Percentiles rank a stretch among this genome's conserved stretches.
Evolutionary conservation across 2,329 filamentous ascomycete genomes (phyloP).

Genomic region (Cyphellophora europaea): DNA sequence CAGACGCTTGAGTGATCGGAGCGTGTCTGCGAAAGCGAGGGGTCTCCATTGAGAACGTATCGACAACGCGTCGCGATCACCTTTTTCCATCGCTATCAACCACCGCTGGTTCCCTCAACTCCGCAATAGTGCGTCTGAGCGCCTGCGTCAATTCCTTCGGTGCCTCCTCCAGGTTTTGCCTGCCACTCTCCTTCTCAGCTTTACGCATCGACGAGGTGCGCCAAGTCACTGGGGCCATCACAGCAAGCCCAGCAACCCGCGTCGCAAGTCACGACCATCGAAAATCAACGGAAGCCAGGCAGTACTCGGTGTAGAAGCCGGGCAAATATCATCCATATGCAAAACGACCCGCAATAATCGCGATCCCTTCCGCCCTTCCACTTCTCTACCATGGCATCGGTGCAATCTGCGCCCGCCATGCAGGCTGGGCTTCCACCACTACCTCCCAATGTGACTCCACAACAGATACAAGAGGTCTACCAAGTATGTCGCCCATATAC

Average conservation of each 20-base stretch:
- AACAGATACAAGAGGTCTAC: constrained; percentile 67
- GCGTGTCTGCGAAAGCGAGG: constrained; percentile 10
- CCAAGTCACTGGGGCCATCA: constrained; percentile 5
- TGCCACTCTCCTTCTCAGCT: background rate
- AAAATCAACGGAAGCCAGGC: too few species aligned
- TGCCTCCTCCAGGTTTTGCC: constrained; percentile 13
- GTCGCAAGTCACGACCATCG: background rate
- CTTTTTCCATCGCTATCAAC: constrained; percentile 13
- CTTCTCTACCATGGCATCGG: constrained; percentile 66
- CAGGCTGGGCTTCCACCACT: constrained; percentile 56
- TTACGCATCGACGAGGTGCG: background rate
- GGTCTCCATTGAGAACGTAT: constrained; percentile 15
- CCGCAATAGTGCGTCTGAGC: constrained; percentile 13
- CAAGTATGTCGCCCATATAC: constrained; percentile 26
- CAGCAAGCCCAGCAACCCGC: constrained; percentile 23
- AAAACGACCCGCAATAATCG: constrained; percentile 11
- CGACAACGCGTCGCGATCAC: constrained; percentile 18
- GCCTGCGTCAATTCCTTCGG: constrained; percentile 11
- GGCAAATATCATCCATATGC: too few species aligned
- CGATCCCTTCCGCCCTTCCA: background rate
- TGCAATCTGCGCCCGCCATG: constrained; percentile 62
- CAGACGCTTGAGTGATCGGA: background rate
- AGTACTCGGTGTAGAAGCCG: too few species aligned
- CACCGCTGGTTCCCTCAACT: constrained; percentile 6
- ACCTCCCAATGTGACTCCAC: constrained; percentile 60